phyloP scores from a whole-genome alignment of 23 red algal species.

The Gracilaria gracilis region DNA sequence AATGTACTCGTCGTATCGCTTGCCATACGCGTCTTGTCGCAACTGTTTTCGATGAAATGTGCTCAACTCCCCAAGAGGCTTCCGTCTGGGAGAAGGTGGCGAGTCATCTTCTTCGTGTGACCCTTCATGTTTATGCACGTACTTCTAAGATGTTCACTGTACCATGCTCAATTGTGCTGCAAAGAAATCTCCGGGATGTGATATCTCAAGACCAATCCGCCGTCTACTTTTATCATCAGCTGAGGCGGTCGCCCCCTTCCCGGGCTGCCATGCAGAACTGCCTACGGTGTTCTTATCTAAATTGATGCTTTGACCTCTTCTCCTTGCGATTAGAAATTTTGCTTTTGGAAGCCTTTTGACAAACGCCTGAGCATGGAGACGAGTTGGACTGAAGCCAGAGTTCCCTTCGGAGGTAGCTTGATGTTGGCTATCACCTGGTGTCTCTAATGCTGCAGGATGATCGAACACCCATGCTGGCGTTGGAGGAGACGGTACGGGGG shows the following conservation, averaged over 20 bases:
- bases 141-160: not conserved
- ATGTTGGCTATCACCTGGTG: not conserved
- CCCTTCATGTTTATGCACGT: not conserved
- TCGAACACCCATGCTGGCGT: not conserved
- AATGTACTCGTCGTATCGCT: slow-evolving; percentile 30
- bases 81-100: slow-evolving; percentile 16
- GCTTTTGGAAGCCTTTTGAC: slow-evolving; percentile 56
- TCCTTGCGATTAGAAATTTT: slow-evolving; percentile 52
- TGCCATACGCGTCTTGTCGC: slow-evolving; percentile 23
- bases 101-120: not conserved
- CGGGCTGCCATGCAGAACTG: not conserved
- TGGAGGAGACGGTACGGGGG: not conserved
- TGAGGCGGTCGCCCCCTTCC: not conserved
- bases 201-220: slow-evolving; percentile 33
- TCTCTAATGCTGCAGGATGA: not conserved
- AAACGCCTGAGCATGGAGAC: not conserved
- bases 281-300: slow-evolving; percentile 12
- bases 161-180: slow-evolving; percentile 68
- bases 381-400: not conserved
- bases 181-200: slow-evolving; percentile 53
- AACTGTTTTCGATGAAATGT: slow-evolving; percentile 16
- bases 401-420: not conserved
- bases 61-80: not conserved
- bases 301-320: slow-evolving; percentile 41
- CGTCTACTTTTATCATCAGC: slow-evolving; percentile 5